Evolutionary conservation across 768 basidiomycete genomes (phyloP), one percentile per base, ranked within the genome.

Genomic region (Auricularia sp.): DNA sequence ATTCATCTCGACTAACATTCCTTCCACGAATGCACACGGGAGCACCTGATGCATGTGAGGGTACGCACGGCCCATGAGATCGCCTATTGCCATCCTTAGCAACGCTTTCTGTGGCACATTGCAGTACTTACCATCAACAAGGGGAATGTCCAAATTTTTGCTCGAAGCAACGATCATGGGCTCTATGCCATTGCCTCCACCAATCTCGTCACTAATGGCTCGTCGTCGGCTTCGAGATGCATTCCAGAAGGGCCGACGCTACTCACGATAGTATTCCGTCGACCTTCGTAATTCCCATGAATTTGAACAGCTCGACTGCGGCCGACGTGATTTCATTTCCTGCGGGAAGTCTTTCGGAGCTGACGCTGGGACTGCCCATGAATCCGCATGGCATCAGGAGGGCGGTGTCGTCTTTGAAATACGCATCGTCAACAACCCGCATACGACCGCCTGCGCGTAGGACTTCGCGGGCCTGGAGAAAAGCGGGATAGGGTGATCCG

Each of bases 401-500:
- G 11, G 18, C 8, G 16, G 14, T 21, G 11, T 18, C 47, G 24
- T 78, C 78, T 68, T 76, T 77, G 16, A 80, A 70, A 24, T 78
- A 45, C 2, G 78, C 80, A 42, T 82, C 80, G 29, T 79, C 75
- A 24, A 84, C 69, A 10, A 84, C 77, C 18, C 78, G 76, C 61
- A 84, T 76, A 3, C 69, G 69, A 4, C 75, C 74, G 4, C 85
- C 86, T 29, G 77, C 74, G 3, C 85, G 77, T 1, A 86, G 72
- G 66, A 84, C 76, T 67, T 86, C 82, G 44, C 83, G 76, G 7
- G 79, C 73, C 68, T 36, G 35, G 3, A 86, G 71, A 68, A 79
- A 85, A 1, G 77, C 72, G 18, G 81, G 79, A 66, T 84, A 79
- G 0, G 86, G 82, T 2, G 81, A 79, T 6, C 86, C 86, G 2